Conservation (phyloP, 257 asterid genomes). For the Nicotiana undulata region DNA sequence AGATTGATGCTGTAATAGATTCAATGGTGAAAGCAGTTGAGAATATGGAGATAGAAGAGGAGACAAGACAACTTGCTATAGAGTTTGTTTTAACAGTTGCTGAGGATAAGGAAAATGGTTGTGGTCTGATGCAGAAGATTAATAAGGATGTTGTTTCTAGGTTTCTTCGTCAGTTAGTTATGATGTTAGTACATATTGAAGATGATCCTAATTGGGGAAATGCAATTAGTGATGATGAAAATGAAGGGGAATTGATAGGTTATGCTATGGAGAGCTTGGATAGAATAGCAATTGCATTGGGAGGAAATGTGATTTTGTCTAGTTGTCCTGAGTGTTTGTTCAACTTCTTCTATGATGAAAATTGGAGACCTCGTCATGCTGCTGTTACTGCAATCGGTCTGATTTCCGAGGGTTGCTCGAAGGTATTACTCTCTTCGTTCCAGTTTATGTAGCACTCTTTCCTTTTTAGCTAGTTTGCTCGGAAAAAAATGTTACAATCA, state of each 20-base stretch:
- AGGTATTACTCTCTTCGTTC: not conserved
- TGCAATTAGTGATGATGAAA: too few relatives aligned
- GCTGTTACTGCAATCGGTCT: too few relatives aligned
- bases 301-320: too few relatives aligned
- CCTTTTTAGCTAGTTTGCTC: not conserved
- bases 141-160: not conserved
- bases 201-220: not conserved
- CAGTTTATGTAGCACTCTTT: not conserved
- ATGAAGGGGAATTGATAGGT: too few relatives aligned
- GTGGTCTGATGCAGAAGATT: conserved; percentile 2
- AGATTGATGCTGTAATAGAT: not conserved
- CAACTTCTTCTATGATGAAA: too few relatives aligned
- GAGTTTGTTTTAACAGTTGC: conserved; percentile 6
- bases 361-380: too few relatives aligned
- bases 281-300: too few relatives aligned
- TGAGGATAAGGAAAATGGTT: not conserved
- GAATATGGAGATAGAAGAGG: not conserved
- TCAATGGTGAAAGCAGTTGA: not conserved
- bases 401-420: conserved; percentile 2
- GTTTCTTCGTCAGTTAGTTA: not conserved
- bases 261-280: too few relatives aligned
- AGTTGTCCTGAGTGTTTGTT: too few relatives aligned
- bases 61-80: not conserved
- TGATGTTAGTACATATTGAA: not conserved
- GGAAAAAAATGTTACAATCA: too few relatives aligned